Evolutionary conservation across 441 rosid species (phyloP).

Genomic region (Metrosideros polymorpha): DNA sequence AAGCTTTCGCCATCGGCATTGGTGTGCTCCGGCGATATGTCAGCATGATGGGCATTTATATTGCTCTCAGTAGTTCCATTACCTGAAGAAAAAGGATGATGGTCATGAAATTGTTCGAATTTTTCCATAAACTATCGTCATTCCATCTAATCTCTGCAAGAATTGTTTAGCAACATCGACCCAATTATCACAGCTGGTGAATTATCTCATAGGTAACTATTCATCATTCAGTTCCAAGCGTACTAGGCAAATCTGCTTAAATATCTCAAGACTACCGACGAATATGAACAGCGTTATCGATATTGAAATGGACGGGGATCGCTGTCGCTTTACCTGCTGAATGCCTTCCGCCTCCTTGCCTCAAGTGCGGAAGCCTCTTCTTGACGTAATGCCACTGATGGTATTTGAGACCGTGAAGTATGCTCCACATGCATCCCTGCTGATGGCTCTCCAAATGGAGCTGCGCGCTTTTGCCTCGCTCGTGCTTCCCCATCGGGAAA

Average conservation of each 20-base stretch:
- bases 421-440: slow-evolving; percentile 66
- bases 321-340: slow-evolving; percentile 10
- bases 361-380: slow-evolving; percentile 48
- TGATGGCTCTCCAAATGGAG: slow-evolving; percentile 1
- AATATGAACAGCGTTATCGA: background rate
- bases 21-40: background rate
- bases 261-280: background rate
- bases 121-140: background rate
- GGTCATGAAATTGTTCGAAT: background rate
- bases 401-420: slow-evolving; percentile 55
- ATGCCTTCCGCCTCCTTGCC: slow-evolving; percentile 12
- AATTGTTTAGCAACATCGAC: background rate
- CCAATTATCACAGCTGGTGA: background rate
- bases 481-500: background rate
- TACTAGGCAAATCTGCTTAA: background rate
- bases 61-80: slow-evolving; percentile 10
- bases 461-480: slow-evolving; percentile 10
- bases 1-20: slow-evolving; percentile 5
- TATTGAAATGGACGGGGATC: background rate
- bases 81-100: slow-evolving; percentile 12
- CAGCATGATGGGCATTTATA: background rate
- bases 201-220: background rate
- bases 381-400: slow-evolving; percentile 57
- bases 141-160: background rate
- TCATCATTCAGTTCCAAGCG: background rate